Base-by-base conservation (phyloP, 1,284 basidiomycete species). In the Cryptococcus sp. region DNA sequence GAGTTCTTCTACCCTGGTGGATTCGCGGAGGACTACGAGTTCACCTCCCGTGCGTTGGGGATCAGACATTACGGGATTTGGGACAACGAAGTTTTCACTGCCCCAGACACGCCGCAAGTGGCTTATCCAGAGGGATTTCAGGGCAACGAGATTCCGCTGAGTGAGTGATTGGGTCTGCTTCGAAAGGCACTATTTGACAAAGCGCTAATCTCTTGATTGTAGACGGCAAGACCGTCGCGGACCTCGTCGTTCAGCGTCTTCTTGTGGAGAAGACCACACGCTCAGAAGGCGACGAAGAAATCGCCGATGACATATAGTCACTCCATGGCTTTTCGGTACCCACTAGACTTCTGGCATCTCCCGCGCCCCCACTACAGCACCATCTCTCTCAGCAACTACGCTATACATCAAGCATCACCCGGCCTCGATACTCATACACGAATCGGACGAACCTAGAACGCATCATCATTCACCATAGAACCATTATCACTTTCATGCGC, bases 21-120 rank as follows among this genome's bases (percentile, higher is more conserved):
- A 0, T 92, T 89, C 74, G 87, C 89, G 39, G 84, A 87, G 67
- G 89, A 91, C 73, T 92, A 91, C 72, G 85, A 89, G 73, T 80
- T 78, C 59, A 79, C 75, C 1, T 78, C 88, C 1, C 79, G 84
- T 40, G 85, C 88, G 0, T 78, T 91, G 23, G 87, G 87, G 11
- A 87, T 90, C 80, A 81, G 77, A n/a, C 85, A 91, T 76, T 88
- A 86, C 67, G 86, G 85, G 2, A 81, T 91, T 57, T 90, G 89
- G 88, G 87, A 88, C 61, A 84, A 88, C 76, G 84, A 84, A 84
- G 87, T 78, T 19, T 85, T 85, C 62, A 82, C 83, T 5, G 76
- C 80, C 10, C 83, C 83, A 3, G 80, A 84, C 54, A 76, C 82
- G 10, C 73, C 79, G 1, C 70, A 77, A 3, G 78, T 82, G 23